A percentile compares a stretch with the other conserved stretches of the same genome.
These are phyloP conservation scores for Exophiala lecanii-corni DNA, from an alignment of 2,329 filamentous ascomycete species.

Conservation along the genomic window DNA sequence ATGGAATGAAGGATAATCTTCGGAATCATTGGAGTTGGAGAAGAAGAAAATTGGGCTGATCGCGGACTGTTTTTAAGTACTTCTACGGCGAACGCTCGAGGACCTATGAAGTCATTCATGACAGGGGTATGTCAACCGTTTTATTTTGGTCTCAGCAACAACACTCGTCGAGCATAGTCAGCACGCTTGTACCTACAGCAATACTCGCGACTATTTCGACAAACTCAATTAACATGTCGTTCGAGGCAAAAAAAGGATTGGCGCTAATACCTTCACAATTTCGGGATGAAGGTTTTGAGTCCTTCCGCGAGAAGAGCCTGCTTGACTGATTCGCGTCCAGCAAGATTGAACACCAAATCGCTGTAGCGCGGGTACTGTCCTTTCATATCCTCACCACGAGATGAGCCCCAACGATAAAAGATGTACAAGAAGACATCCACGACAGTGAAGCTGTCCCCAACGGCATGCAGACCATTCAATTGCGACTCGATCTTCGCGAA, in stretches of 20 bases:
- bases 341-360: constrained; percentile 10
- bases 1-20: constrained; percentile 8
- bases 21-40: constrained; percentile 21
- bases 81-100: too few species aligned
- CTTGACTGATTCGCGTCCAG: constrained; percentile 6
- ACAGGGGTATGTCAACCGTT: too few species aligned
- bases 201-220: too few species aligned
- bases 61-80: too few species aligned
- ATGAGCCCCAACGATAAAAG: constrained; percentile 32
- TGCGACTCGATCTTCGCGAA: constrained; percentile 28
- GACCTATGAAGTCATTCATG: too few species aligned
- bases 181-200: too few species aligned
- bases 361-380: constrained; percentile 10
- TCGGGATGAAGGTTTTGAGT: not conserved
- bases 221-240: too few species aligned
- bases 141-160: too few species aligned
- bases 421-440: constrained; percentile 34
- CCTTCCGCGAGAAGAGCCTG: not conserved
- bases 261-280: constrained; percentile 2
- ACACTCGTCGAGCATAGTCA: too few species aligned
- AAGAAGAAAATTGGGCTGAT: constrained; percentile 4
- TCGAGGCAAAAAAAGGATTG: too few species aligned
- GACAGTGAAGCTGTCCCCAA: constrained; percentile 31
- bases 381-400: constrained; percentile 1
- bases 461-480: constrained; percentile 25